Evolutionary conservation across 2,329 filamentous ascomycete species (phyloP).

Genomic region (Bipolaris oryzae): DNA sequence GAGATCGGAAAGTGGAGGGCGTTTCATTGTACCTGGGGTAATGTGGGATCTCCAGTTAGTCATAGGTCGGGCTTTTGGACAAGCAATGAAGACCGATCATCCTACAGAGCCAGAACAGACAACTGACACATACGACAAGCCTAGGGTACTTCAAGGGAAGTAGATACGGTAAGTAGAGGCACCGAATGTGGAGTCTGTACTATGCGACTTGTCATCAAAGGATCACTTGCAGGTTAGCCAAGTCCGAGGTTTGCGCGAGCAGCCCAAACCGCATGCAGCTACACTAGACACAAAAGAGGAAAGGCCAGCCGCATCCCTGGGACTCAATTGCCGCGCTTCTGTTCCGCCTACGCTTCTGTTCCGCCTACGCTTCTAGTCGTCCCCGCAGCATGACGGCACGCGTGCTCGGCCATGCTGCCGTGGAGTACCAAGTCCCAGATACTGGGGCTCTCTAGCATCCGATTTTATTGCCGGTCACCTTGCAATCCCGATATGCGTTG

Average conservation of each 20-base stretch:
- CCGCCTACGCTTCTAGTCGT: constrained; percentile 21
- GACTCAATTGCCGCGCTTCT: constrained; percentile 31
- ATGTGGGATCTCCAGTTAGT: not conserved
- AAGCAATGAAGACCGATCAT: not conserved
- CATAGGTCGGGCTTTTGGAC: no score
- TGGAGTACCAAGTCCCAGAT: constrained; percentile 10
- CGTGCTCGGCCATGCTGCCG: constrained; percentile 18
- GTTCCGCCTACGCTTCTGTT: constrained; percentile 29
- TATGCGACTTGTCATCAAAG: not conserved
- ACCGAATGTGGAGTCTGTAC: constrained; percentile 9
- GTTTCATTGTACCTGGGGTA: not conserved
- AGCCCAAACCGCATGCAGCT: not conserved
- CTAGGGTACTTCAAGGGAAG: constrained; percentile 4
- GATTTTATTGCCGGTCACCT: constrained; percentile 32
- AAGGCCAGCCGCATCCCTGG: constrained; percentile 14
- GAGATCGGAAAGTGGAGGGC: not conserved
- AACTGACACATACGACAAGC: not conserved
- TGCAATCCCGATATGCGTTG: constrained; percentile 32
- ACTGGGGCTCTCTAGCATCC: constrained; percentile 25
- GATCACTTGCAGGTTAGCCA: not conserved
- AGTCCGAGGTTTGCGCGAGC: constrained; percentile 8
- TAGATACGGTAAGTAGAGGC: constrained; percentile 12
- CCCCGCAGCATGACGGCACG: constrained; percentile 39
- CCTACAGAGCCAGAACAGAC: not conserved
- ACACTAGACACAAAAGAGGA: not conserved